Conservation (phyloP, 495 filamentous ascomycete genomes). For the Neurospora hispaniola region DNA sequence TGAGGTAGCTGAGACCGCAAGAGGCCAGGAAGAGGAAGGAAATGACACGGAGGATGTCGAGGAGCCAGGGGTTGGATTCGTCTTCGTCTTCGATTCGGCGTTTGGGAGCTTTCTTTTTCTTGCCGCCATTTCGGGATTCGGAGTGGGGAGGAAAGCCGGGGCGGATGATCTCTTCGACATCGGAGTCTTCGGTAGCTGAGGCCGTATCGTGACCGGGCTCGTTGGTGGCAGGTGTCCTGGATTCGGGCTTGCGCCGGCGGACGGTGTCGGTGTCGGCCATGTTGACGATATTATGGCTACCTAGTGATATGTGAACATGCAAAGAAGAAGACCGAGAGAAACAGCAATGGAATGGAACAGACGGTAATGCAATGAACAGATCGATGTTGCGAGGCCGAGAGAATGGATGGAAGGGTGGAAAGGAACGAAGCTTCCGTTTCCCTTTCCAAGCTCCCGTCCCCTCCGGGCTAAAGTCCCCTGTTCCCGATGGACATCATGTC, state of each 20-base stretch:
- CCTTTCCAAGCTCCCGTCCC: background rate
- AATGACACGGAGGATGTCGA: constrained; percentile 70
- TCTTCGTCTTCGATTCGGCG: constrained; percentile 29
- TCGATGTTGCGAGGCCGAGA: constrained; percentile 6
- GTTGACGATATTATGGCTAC: background rate
- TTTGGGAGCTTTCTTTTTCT: constrained; percentile 8
- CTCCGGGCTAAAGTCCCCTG: background rate
- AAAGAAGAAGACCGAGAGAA: background rate
- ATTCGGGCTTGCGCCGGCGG: constrained; percentile 23
- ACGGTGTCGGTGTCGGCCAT: constrained; percentile 19
- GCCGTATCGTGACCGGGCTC: background rate
- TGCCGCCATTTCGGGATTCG: constrained; percentile 3
- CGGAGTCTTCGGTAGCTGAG: background rate
- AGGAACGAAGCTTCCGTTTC: background rate
- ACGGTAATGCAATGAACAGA: constrained; percentile 11
- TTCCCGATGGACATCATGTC: background rate
- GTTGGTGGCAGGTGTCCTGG: background rate
- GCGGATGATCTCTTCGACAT: background rate
- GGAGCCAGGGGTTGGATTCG: constrained; percentile 28
- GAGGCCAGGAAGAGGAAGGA: constrained; percentile 59
- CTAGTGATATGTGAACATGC: background rate
- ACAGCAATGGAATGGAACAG: background rate
- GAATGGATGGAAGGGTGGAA: background rate
- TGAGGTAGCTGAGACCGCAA: constrained; percentile 64
- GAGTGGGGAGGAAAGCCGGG: background rate